phyloP scores from a whole-genome alignment of 2,329 filamentous ascomycete genomes.

The Chalaropsis ovoidea region DNA sequence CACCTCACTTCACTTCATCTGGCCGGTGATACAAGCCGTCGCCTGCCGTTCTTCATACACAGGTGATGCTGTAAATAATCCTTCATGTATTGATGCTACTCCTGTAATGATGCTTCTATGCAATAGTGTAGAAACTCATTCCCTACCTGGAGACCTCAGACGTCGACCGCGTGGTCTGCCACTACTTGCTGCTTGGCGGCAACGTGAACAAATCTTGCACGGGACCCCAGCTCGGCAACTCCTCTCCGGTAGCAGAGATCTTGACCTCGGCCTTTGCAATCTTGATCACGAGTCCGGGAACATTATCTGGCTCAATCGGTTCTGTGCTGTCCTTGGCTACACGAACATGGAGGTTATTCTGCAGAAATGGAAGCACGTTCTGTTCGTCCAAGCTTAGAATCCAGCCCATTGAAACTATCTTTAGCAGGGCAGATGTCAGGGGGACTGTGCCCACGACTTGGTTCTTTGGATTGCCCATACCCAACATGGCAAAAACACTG shows the following conservation, averaged over 20 bases:
- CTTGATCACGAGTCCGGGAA: slow-evolving; percentile 33
- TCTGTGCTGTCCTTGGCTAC: slow-evolving; percentile 30
- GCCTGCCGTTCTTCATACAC: not conserved
- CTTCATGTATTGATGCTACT: slow-evolving; percentile 7
- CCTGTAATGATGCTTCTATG: not conserved
- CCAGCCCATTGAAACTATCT: slow-evolving; percentile 34
- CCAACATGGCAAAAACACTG: slow-evolving; percentile 42
- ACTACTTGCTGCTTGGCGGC: slow-evolving; percentile 8
- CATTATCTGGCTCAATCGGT: slow-evolving; percentile 28
- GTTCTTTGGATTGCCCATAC: slow-evolving; percentile 25
- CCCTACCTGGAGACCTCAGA: not conserved
- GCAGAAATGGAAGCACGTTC: slow-evolving; percentile 37
- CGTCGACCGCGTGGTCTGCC: not conserved
- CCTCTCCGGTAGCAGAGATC: slow-evolving; percentile 31
- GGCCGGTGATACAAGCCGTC: not conserved
- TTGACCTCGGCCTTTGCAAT: slow-evolving; percentile 35
- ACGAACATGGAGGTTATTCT: slow-evolving; percentile 33
- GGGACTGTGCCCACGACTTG: slow-evolving; percentile 38
- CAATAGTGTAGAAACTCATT: not conserved
- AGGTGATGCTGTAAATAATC: not conserved
- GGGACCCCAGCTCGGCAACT: slow-evolving; percentile 35
- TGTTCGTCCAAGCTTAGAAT: slow-evolving; percentile 34
- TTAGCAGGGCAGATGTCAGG: slow-evolving; percentile 41
- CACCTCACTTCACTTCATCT: not conserved
- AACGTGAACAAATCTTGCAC: slow-evolving; percentile 27